Base-by-base conservation (phyloP, 2,329 filamentous ascomycete genomes). In the Leptographium radiaticola region DNA sequence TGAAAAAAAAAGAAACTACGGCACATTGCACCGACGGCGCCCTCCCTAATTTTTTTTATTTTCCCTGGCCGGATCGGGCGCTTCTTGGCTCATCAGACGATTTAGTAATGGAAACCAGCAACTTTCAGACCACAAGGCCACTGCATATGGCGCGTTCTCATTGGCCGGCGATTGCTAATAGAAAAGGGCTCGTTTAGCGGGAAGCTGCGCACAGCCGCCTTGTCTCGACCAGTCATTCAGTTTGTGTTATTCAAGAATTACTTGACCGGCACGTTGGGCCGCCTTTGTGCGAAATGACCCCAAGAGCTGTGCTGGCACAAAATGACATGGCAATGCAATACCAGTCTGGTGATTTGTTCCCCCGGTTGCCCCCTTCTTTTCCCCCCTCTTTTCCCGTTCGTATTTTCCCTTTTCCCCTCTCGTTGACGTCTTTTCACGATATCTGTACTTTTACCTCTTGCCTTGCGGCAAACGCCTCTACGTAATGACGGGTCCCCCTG, bases 161-260 rank as follows among this genome's bases (percentile, higher is more conserved):
- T 59, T 59, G 56, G 57, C 54, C 20, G 45, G 30, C 18, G 56
- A 59, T 58, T 55, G 58, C 54, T 59, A 59, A 59, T 58, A 30
- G 53, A 51, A 58, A 54, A 31, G 10, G 18, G 25, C 25, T 25
- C 10, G n/a, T 36, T 44, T 30, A 25, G 42, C 42, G 42, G n/a
- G 25, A 3, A 13, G 34, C 34, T 13, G 34, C 34, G 34, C 34
- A 36, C 42, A 34, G 48, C 48, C 15, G 18, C 30, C 16, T 15
- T n/a, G 36, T 36, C 6, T 18, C 31, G 39, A 20, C 53, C 58
- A 59, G 53, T 58, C 58, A 51, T 55, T 46, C 50, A 36, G 55
- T 53, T 59, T 58, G 50, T 58, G 55, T 59, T 59, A 59, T 55
- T 55, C 42, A 58, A 56, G 13, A 42, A 55, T 58, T 56, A 55